These are phyloP conservation scores for Cercophora scortea DNA, from an alignment of 495 filamentous ascomycete species.

Conservation along the genomic window DNA sequence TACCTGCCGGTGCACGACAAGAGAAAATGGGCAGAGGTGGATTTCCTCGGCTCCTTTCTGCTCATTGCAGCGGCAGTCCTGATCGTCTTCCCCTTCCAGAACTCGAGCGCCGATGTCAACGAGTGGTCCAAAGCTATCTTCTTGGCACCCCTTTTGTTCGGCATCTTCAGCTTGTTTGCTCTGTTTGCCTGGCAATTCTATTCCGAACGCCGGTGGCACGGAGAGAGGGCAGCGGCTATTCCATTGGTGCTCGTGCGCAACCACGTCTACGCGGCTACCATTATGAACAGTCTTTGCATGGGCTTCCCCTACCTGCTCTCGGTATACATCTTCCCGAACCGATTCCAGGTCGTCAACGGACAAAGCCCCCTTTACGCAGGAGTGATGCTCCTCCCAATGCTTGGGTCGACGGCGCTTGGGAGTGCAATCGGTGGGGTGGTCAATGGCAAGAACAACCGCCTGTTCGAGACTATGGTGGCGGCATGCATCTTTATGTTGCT, in stretches of 20 bases:
- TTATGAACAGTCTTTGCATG: slow-evolving; percentile 34
- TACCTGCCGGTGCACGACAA: slow-evolving; percentile 22
- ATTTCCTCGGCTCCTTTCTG: slow-evolving; percentile 48
- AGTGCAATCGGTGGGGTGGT: slow-evolving; percentile 33
- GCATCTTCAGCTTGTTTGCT: slow-evolving; percentile 29
- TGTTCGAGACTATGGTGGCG: slow-evolving; percentile 28
- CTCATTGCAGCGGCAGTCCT: slow-evolving; percentile 48
- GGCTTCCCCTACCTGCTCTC: slow-evolving; percentile 51
- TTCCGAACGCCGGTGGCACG: slow-evolving; percentile 14
- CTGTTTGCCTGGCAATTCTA: slow-evolving; percentile 38
- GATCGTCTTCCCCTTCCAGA: slow-evolving; percentile 53
- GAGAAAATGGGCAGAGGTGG: slow-evolving; percentile 39
- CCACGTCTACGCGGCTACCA: slow-evolving; percentile 23
- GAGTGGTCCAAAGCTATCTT: slow-evolving; percentile 34
- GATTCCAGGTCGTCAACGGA: slow-evolving; percentile 50
- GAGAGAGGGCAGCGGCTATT: slow-evolving; percentile 15
- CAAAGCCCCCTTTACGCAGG: slow-evolving; percentile 43
- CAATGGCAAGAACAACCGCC: slow-evolving; percentile 23
- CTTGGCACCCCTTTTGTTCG: slow-evolving; percentile 35
- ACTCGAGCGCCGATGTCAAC: slow-evolving; percentile 33
- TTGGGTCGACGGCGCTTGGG: slow-evolving; percentile 40
- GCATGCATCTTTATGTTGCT: slow-evolving; percentile 27
- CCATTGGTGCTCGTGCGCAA: slow-evolving; percentile 22
- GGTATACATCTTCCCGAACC: slow-evolving; percentile 50
- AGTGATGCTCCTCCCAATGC: slow-evolving; percentile 50